A percentile compares a stretch with the other conserved stretches of the same genome.
Evolutionary conservation across 805 yeast genomes (phyloP).

Genomic region (Candida nanaspora): DNA sequence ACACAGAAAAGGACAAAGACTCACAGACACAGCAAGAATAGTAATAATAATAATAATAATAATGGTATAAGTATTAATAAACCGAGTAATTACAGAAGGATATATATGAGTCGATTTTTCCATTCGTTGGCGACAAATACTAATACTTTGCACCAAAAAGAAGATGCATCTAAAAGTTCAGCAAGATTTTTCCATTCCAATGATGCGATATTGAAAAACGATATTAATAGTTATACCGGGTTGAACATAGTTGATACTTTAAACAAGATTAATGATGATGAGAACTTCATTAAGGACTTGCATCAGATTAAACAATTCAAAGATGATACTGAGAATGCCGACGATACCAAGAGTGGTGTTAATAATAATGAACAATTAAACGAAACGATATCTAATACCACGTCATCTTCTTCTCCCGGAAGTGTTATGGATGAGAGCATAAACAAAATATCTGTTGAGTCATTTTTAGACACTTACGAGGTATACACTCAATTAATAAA

Average conservation of each 20-base stretch:
- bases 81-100: too few relatives aligned
- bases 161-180: background rate
- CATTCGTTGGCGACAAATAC: background rate
- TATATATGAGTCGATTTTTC: too few relatives aligned
- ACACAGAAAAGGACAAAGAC: too few relatives aligned
- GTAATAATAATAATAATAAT: too few relatives aligned
- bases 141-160: too few relatives aligned
- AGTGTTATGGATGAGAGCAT: conserved; percentile 6
- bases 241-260: conserved; percentile 20
- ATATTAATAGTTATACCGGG: conserved; percentile 6
- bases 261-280: conserved; percentile 20
- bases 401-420: conserved; percentile 1
- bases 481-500: conserved; percentile 44
- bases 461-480: conserved; percentile 55
- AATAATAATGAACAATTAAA: too few relatives aligned
- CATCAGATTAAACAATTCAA: background rate
- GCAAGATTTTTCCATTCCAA: background rate
- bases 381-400: background rate
- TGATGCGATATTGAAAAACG: background rate
- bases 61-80: too few relatives aligned
- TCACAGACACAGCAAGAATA: too few relatives aligned
- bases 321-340: background rate
- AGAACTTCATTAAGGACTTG: conserved; percentile 10
- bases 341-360: background rate
- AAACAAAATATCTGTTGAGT: conserved; percentile 14